These are phyloP conservation scores for Pterocarpus santalinus DNA, from an alignment of 306 rosid genomes.

Conservation along the genomic window DNA sequence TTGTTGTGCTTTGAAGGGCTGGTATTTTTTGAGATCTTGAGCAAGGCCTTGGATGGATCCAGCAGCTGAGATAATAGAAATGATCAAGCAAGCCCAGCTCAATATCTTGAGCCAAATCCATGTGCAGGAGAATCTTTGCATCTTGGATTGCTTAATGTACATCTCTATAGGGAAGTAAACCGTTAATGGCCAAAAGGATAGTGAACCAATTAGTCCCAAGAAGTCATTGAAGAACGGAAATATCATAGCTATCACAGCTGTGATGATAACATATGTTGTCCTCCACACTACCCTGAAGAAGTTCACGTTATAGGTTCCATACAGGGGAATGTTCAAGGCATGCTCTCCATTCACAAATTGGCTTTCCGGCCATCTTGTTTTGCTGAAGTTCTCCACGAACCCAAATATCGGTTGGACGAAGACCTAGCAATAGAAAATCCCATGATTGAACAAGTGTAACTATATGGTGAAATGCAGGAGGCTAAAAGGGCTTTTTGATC, in stretches of 20 bases:
- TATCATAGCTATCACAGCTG: conserved; percentile 22
- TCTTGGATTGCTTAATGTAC: conserved; percentile 15
- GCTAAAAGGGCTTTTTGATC: background rate
- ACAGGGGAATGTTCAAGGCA: conserved; percentile 8
- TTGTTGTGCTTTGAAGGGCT: conserved; percentile 14
- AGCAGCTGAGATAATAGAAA: conserved; percentile 29
- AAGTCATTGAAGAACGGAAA: conserved; percentile 42
- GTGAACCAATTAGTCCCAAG: conserved; percentile 13
- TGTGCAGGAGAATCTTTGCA: conserved; percentile 9
- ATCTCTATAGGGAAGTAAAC: conserved; percentile 39
- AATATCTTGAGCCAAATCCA: conserved; percentile 38
- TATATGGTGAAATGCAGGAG: no score
- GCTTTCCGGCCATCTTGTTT: conserved; percentile 36
- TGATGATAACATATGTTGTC: conserved; percentile 10
- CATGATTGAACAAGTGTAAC: background rate
- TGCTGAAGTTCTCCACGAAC: conserved; percentile 57
- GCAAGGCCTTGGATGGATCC: conserved; percentile 39
- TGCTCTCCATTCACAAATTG: conserved; percentile 16
- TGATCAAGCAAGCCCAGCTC: conserved; percentile 29
- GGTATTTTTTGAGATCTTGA: conserved; percentile 4
- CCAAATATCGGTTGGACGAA: conserved; percentile 73
- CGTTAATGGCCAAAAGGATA: conserved; percentile 37
- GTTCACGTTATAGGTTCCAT: background rate
- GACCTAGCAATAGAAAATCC: conserved; percentile 49
- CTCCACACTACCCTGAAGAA: conserved; percentile 35